A percentile compares a stretch with the other conserved stretches of the same genome.
Evolutionary conservation across 768 basidiomycete species (phyloP).

Genomic region (Cyclocybe cylindracea): DNA sequence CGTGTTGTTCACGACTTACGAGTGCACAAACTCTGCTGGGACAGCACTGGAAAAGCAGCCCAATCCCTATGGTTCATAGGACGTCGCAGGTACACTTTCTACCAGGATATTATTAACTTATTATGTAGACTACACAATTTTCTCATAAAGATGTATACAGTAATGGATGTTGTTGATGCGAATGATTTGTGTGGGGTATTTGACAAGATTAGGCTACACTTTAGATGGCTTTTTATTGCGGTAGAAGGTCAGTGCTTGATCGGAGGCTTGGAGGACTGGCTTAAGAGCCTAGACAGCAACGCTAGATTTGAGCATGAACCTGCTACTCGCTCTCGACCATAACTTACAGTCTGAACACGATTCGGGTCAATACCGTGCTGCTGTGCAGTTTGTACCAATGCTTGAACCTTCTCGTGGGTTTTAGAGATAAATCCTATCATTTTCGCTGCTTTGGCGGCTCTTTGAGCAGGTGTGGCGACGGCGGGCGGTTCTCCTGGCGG

Average conservation of each 20-base stretch:
- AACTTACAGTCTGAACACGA: conserved; percentile 65
- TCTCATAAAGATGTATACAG: conserved; percentile 11
- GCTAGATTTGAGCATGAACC: neutral
- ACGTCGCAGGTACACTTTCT: neutral
- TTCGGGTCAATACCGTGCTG: conserved; percentile 61
- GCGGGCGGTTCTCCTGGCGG: conserved; percentile 59
- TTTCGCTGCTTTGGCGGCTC: conserved; percentile 76
- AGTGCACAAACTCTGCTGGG: conserved; percentile 59
- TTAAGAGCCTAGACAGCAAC: conserved; percentile 62
- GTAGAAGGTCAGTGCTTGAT: conserved; percentile 69
- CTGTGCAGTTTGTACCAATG: conserved; percentile 66
- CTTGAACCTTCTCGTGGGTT: conserved; percentile 81
- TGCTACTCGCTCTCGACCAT: neutral
- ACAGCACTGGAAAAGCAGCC: conserved; percentile 54
- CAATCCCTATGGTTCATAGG: conserved; percentile 39
- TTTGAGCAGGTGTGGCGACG: conserved; percentile 64
- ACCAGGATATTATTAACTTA: conserved; percentile 24
- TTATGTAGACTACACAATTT: conserved; percentile 24
- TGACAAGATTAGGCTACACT: conserved; percentile 5
- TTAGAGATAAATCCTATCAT: conserved; percentile 84
- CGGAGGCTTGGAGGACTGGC: conserved; percentile 70
- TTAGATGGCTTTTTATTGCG: conserved; percentile 38
- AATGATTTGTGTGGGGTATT: conserved; percentile 5
- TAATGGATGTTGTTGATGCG: conserved; percentile 5
- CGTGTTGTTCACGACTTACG: conserved; percentile 78